Evolutionary conservation across 768 basidiomycete species (phyloP).

Genomic region (Suillus fuscotomentosus): DNA sequence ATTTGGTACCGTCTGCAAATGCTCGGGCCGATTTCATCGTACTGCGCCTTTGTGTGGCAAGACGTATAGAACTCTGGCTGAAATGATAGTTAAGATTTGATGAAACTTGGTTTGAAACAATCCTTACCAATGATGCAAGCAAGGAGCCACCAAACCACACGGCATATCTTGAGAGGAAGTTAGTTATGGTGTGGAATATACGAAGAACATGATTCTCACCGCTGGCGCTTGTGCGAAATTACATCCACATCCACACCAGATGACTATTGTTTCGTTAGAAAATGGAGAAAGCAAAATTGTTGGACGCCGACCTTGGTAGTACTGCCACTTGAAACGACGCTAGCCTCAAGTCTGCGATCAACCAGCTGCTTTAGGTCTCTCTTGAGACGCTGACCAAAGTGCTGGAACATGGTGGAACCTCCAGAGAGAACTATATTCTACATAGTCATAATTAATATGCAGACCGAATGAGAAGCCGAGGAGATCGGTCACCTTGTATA

Average conservation of each 20-base stretch:
- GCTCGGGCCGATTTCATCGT: constrained; percentile 90
- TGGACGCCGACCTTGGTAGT: constrained; percentile 58
- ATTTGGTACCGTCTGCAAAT: constrained; percentile 93
- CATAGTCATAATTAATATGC: background rate
- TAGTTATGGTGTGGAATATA: constrained; percentile 2
- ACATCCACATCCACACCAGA: constrained; percentile 98
- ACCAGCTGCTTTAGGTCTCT: constrained; percentile 94
- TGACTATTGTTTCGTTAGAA: constrained; percentile 49
- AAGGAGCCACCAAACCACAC: constrained; percentile 99
- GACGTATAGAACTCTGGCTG: constrained; percentile 95
- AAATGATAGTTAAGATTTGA: constrained; percentile 7
- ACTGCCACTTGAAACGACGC: constrained; percentile 72
- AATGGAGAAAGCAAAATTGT: too few relatives aligned
- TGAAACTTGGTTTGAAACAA: background rate
- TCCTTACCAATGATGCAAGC: constrained; percentile 83
- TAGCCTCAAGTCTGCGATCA: constrained; percentile 82
- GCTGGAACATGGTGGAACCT: constrained; percentile 98
- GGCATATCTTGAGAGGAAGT: constrained; percentile 58
- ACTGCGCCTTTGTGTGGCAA: constrained; percentile 93
- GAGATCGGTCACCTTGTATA: constrained; percentile 76
- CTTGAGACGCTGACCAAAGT: constrained; percentile 96
- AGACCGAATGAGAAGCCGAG: background rate
- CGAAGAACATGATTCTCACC: constrained; percentile 41
- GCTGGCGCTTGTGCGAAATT: constrained; percentile 96
- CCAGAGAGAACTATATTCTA: constrained; percentile 97